phyloP scores from a whole-genome alignment of 805 yeast genomes.

The Suhomyces sp. region DNA sequence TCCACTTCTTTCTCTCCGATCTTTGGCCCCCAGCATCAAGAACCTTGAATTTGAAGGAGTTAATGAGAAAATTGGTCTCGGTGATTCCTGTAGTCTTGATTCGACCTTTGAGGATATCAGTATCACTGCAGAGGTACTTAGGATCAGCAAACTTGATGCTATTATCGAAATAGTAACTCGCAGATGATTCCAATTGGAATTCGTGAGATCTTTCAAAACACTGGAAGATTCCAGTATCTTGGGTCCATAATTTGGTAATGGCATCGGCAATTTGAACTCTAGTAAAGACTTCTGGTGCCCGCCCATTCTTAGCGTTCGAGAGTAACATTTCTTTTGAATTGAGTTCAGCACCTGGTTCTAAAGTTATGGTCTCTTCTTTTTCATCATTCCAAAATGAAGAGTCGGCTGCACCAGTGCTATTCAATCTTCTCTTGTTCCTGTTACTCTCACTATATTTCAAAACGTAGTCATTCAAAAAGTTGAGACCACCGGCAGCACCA shows the following conservation, averaged over 20 bases:
- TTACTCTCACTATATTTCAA: conserved; percentile 57
- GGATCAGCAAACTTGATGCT: conserved; percentile 64
- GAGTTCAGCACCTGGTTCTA: too few species aligned
- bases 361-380: conserved; percentile 2
- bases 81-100: conserved; percentile 96
- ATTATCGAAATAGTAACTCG: conserved; percentile 76
- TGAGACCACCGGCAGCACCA: conserved; percentile 62
- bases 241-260: conserved; percentile 64
- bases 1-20: conserved; percentile 89
- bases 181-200: conserved; percentile 83
- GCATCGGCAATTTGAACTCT: conserved; percentile 69
- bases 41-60: conserved; percentile 65
- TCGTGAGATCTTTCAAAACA: conserved; percentile 64
- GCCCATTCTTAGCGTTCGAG: background rate
- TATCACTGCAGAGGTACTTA: conserved; percentile 68
- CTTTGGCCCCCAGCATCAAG: conserved; percentile 97
- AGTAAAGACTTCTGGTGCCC: conserved; percentile 6
- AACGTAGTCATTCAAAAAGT: conserved; percentile 63
- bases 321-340: too few species aligned
- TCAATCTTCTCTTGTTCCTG: conserved; percentile 48
- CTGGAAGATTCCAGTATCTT: conserved; percentile 63
- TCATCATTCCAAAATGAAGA: conserved; percentile 21
- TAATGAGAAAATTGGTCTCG: conserved; percentile 73
- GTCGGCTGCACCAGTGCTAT: conserved; percentile 51
- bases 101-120: conserved; percentile 85